Percentiles rank a stretch among this genome's conserved stretches.
Conservation (phyloP, 148 eudicot species). For the Limonium bicolor region DNA sequence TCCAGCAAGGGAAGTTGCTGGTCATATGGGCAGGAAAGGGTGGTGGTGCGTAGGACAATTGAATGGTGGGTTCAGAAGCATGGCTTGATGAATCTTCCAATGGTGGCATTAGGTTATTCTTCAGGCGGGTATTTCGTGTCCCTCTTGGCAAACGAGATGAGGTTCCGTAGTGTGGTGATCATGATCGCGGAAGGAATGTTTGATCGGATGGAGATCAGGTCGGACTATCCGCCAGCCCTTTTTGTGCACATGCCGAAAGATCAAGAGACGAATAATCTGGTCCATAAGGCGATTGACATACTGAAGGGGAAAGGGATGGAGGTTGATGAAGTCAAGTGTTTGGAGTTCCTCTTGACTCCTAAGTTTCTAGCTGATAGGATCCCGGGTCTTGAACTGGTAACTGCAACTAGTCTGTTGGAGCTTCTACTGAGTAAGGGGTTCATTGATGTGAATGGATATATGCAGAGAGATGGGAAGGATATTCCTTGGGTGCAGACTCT, state of each 20-base stretch:
- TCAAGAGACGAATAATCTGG: constrained; percentile 23
- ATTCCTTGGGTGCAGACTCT: constrained; percentile 51
- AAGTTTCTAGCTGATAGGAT: constrained; percentile 45
- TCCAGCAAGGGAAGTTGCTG: constrained; percentile 62
- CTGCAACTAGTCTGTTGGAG: constrained; percentile 30
- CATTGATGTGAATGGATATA: constrained; percentile 44
- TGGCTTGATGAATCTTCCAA: constrained; percentile 42
- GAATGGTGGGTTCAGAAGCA: constrained; percentile 49
- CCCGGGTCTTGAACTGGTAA: constrained; percentile 26
- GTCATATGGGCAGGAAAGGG: constrained; percentile 47
- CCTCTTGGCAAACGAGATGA: constrained; percentile 47
- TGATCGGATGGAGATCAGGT: constrained; percentile 34
- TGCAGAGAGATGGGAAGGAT: constrained; percentile 70
- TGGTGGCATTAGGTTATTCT: constrained; percentile 89
- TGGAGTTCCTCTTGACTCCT: constrained; percentile 56
- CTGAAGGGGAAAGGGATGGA: constrained; percentile 44
- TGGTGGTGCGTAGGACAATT: constrained; percentile 25
- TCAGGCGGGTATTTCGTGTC: constrained; percentile 94
- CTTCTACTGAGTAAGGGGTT: constrained; percentile 39
- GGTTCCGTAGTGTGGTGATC: constrained; percentile 42
- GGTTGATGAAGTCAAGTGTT: constrained; percentile 50
- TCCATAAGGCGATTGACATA: constrained; percentile 22
- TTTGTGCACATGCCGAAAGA: constrained; percentile 99
- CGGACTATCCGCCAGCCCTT: constrained; percentile 72
- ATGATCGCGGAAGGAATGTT: constrained; percentile 84